Evolutionary conservation across 140 eudicot genomes (phyloP), one percentile per base, ranked within the genome.

Genomic region (Bidens hawaiensis): DNA sequence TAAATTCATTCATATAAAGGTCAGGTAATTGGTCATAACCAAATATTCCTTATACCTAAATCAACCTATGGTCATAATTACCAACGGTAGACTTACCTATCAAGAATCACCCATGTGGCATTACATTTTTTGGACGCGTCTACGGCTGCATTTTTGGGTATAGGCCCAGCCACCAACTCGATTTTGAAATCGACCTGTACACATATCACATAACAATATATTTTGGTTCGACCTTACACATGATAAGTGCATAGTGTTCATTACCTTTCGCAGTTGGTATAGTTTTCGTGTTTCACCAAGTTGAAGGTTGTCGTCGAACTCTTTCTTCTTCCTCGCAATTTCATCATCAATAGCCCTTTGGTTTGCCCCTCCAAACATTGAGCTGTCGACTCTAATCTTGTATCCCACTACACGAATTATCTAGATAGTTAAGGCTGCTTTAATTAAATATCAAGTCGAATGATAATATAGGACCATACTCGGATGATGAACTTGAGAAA

Each of bases 21-120:
- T n/a, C n/a, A n/a, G n/a, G n/a, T n/a, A n/a, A n/a, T n/a, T n/a
- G n/a, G n/a, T 9, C 38, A 31, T 31, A 31, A 31, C 38, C 6
- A 31, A 31, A 5, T 31, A 31, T 6, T 31, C n/a, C n/a, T n/a
- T 31, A 5, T 31, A 31, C 38, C 8, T 10, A 31, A 31, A 36
- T 11, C 12, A 7, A 36, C 13, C 43, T 4, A 8, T 2, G 2
- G 42, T 7, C 42, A 36, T 36, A 36, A 4, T 36, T 36, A 0
- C 43, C 43, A 10, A 3, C 10, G 10, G 43, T 36, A 36, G 25
- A 28, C 18, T 52, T 73, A 82, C 88, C 88, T 75, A 48, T 82
- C 84, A 16, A 82, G 84, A 40, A 82, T 82, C 25, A 82, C 69
- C 88, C 84, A 82, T 34, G 88, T 82, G 14, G 82, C 62, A 10